Evolutionary conservation across 2,329 filamentous ascomycete species (phyloP).

Genomic region (Colletotrichum aenigma): DNA sequence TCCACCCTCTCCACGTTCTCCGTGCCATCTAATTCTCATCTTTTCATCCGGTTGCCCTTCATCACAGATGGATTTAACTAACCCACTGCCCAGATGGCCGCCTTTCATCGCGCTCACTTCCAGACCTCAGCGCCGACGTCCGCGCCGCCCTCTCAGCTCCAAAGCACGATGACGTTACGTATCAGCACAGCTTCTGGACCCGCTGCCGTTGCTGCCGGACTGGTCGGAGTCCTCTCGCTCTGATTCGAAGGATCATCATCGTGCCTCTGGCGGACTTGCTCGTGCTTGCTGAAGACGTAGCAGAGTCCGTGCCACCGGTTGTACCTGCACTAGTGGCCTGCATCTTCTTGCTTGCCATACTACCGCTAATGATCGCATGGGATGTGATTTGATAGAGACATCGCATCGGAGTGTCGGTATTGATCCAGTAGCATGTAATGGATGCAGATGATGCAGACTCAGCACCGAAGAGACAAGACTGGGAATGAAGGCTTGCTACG

Average conservation of each 20-base stretch:
- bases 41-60: neutral
- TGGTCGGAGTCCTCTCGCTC: neutral
- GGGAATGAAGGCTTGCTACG: neutral
- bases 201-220: constrained; percentile 13
- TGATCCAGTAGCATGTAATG: neutral
- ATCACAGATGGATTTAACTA: neutral
- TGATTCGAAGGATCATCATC: constrained; percentile 3
- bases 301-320: constrained; percentile 7
- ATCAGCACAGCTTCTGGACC: constrained; percentile 14
- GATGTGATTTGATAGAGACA: neutral
- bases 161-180: constrained; percentile 10
- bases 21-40: neutral
- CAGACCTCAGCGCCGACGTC: constrained; percentile 18
- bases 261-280: constrained; percentile 1
- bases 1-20: neutral
- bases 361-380: constrained; percentile 10
- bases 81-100: neutral
- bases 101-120: constrained; percentile 2
- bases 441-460: neutral
- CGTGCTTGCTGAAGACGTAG: neutral
- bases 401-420: neutral
- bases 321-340: constrained; percentile 8
- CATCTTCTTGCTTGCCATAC: neutral
- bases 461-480: neutral
- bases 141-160: constrained; percentile 4